Evolutionary conservation across 106 monocot species (phyloP), one percentile per base, ranked within the genome.

Genomic region (Dendrobium nobile): DNA sequence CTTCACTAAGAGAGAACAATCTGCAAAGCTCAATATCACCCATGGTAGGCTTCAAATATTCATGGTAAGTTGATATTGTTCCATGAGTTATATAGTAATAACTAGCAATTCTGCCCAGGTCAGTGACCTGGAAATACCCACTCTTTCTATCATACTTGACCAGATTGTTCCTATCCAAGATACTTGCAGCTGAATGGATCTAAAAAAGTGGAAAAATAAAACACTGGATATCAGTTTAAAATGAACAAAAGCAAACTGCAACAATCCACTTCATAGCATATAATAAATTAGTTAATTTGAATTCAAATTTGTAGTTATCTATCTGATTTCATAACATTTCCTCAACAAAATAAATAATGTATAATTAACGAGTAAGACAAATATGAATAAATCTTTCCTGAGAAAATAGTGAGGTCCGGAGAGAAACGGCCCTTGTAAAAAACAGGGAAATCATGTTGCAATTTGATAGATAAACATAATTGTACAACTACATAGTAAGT

Each of bases 61-160:
- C 95, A 79, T 99, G 93, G 78, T 93, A 99, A 5, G 95, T 93
- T 4, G 95, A 86, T 72, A 99, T 99, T 58, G 98, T 93, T 45
- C 98, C 95, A 88, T 99, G 98, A 74, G 95, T 95, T 72, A 99
- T 99, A 84, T 99, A 99, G 80, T 99, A 99, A 81, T 91, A 95
- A 77, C 95, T 95, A 13, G 98, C 95, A 83, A 99, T 99, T 80
- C 99, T 89, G 48, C 99, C 99, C 43, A 99, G 82, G 43, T 99
- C 99, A 7, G 99, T 99, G 28, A 90, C 95, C 76, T 99, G 99
- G 73, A 99, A 99, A 83, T 99, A 99, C 41, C 99, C 99, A 68
- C 93, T 93, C 85, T 99, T 99, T 77, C 99, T 84, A 75, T 99
- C 95, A 75, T 95, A 99, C 79, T 95, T 99, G 77, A 93, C 64